Percentiles rank a stretch among this genome's conserved stretches.
phyloP scores from a whole-genome alignment of 2,329 filamentous ascomycete genomes.

The Pseudogymnoascus sp. region DNA sequence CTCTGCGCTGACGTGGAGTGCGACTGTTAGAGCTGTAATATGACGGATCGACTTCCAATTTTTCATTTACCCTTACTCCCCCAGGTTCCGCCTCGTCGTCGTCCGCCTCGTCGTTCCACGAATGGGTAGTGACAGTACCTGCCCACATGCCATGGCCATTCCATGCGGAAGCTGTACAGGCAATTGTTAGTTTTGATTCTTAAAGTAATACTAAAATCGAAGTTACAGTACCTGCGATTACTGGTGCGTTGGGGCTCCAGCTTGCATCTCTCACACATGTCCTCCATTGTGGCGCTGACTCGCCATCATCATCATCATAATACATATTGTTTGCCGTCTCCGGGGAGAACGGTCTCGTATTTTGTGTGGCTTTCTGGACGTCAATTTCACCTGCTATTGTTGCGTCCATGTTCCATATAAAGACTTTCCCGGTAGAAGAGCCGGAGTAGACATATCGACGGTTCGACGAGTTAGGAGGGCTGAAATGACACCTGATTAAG shows the following conservation, averaged over 20 bases:
- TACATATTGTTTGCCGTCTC: conserved; percentile 19
- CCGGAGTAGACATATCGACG: conserved; percentile 90
- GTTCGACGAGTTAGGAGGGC: conserved; percentile 74
- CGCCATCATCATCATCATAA: conserved; percentile 17
- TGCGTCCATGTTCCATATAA: conserved; percentile 88
- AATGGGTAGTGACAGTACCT: conserved; percentile 58
- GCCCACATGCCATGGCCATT: conserved; percentile 57
- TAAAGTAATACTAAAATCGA: neutral
- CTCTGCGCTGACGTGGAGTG: neutral
- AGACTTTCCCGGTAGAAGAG: conserved; percentile 80
- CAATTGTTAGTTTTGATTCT: conserved; percentile 12
- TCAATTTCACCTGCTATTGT: conserved; percentile 72
- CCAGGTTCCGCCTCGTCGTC: conserved; percentile 47
- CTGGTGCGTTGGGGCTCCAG: conserved; percentile 62
- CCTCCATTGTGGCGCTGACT: conserved; percentile 38
- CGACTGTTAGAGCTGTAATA: conserved; percentile 12
- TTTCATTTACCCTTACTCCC: conserved; percentile 32
- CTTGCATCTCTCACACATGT: conserved; percentile 63
- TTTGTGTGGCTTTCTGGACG: conserved; percentile 60
- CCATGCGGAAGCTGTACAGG: conserved; percentile 51
- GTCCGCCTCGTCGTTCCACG: conserved; percentile 54
- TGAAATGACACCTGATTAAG: conserved; percentile 91
- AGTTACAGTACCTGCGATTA: conserved; percentile 38
- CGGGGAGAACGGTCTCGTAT: conserved; percentile 46
- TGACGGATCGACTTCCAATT: conserved; percentile 28